Conservation (phyloP, 345 rosid genomes). For the Moricandia moricandioides region DNA sequence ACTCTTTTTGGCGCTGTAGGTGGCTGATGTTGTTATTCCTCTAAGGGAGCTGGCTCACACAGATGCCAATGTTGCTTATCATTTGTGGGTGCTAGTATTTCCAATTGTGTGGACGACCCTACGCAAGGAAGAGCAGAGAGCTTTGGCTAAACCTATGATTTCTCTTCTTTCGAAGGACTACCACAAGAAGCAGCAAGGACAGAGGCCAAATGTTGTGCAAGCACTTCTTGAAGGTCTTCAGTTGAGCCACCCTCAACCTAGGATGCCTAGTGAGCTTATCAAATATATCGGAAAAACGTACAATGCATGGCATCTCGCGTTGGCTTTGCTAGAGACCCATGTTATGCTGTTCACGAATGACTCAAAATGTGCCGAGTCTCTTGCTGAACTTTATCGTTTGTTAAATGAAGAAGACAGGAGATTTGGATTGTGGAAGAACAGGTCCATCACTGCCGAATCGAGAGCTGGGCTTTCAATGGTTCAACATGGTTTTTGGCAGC, state of each 20-base stretch:
- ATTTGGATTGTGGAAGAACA: slow-evolving; percentile 96
- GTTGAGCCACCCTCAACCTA: slow-evolving; percentile 97
- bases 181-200: slow-evolving; percentile 94
- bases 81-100: slow-evolving; percentile 96
- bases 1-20: slow-evolving; percentile 55
- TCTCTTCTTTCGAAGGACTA: slow-evolving; percentile 80
- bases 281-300: slow-evolving; percentile 93
- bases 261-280: slow-evolving; percentile 97
- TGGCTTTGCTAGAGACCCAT: slow-evolving; percentile 93
- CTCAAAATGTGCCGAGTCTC: slow-evolving; percentile 86
- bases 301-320: slow-evolving; percentile 95
- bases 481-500: slow-evolving; percentile 99
- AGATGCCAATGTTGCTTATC: slow-evolving; percentile 94
- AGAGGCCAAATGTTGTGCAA: slow-evolving; percentile 97
- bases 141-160: slow-evolving; percentile 89
- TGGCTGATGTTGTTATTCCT: slow-evolving; percentile 84
- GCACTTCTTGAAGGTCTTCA: slow-evolving; percentile 98
- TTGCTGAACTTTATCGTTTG: slow-evolving; percentile 93
- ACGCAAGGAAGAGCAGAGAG: slow-evolving; percentile 78
- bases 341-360: slow-evolving; percentile 90
- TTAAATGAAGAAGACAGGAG: slow-evolving; percentile 99
- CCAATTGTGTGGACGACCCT: slow-evolving; percentile 97
- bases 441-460: slow-evolving; percentile 90
- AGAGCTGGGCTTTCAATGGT: slow-evolving; percentile 94
- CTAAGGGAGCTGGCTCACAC: slow-evolving; percentile 92